phyloP scores from a whole-genome alignment of 2,329 filamentous ascomycete genomes.

The Ophiostoma australiae region DNA sequence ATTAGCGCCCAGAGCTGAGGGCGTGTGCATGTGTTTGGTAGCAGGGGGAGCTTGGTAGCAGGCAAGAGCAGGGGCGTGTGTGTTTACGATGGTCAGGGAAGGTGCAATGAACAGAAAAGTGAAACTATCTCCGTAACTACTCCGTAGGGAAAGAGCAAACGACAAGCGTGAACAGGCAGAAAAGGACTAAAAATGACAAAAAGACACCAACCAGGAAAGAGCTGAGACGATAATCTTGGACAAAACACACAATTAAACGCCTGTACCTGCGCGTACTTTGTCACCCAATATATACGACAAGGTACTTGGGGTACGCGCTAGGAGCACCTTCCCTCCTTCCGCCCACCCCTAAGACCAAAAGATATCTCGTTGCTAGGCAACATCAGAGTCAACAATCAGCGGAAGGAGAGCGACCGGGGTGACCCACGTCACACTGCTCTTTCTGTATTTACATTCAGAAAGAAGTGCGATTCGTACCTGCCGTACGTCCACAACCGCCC shows the following conservation, averaged over 20 bases:
- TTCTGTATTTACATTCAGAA: constrained; percentile 2
- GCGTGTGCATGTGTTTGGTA: constrained; percentile 16
- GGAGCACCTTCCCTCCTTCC: not conserved
- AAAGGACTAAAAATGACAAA: not conserved
- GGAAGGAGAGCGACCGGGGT: not conserved
- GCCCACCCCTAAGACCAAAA: not conserved
- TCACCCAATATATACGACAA: not conserved
- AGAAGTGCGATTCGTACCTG: not conserved
- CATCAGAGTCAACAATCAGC: constrained; percentile 25
- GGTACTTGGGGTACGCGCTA: constrained; percentile 4
- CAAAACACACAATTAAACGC: constrained; percentile 4
- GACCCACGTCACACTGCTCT: constrained; percentile 21
- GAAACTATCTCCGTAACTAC: constrained; percentile 6
- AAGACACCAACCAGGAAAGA: constrained; percentile 9
- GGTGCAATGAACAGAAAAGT: not conserved
- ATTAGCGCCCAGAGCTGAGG: constrained; percentile 19
- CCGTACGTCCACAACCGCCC: constrained; percentile 1
- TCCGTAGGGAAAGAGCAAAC: not conserved
- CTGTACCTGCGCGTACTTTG: not conserved
- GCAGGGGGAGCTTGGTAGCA: not conserved
- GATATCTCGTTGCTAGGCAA: constrained; percentile 28
- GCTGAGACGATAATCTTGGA: constrained; percentile 4
- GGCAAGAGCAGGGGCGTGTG: not conserved
- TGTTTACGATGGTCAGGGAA: constrained; percentile 4
- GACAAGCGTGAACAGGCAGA: not conserved